These are phyloP conservation scores for Prosopis cineraria DNA, from an alignment of 306 rosid genomes.

Conservation along the genomic window DNA sequence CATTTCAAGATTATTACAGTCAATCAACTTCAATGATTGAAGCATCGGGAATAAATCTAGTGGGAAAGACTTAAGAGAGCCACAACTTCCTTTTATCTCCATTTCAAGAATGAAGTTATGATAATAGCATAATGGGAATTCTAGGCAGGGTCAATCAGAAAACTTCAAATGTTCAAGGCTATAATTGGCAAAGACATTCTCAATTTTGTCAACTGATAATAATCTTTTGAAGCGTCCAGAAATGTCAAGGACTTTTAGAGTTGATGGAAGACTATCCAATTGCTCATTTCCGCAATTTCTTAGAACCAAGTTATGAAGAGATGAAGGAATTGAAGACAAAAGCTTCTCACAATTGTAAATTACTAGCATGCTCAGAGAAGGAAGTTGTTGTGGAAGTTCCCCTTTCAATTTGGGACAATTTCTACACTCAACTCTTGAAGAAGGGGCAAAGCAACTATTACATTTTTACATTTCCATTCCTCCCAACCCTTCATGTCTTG, in stretches of 20 bases:
- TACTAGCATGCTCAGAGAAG: not conserved
- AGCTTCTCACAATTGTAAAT: not conserved
- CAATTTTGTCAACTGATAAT: not conserved
- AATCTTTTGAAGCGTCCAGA: not conserved
- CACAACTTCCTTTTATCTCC: not conserved
- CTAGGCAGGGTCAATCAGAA: not conserved
- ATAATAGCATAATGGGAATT: not conserved
- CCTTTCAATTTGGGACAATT: not conserved
- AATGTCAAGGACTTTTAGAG: not conserved
- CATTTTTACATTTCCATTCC: constrained; percentile 7
- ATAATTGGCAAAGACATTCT: not conserved
- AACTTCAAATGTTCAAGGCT: not conserved
- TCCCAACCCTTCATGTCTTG: not conserved
- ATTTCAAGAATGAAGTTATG: not conserved
- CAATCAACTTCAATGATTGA: not conserved
- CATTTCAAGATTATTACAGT: not conserved
- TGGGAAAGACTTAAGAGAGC: not conserved
- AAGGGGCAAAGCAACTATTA: not conserved
- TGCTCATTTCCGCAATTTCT: not conserved
- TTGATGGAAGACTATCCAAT: not conserved
- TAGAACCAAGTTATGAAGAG: not conserved
- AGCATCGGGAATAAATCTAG: constrained; percentile 6
- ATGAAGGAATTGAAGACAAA: not conserved
- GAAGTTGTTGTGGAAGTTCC: not conserved
- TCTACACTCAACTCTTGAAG: not conserved